Conservation (phyloP, 2,329 filamentous ascomycete genomes). For the Acephala macrosclerotiorum region DNA sequence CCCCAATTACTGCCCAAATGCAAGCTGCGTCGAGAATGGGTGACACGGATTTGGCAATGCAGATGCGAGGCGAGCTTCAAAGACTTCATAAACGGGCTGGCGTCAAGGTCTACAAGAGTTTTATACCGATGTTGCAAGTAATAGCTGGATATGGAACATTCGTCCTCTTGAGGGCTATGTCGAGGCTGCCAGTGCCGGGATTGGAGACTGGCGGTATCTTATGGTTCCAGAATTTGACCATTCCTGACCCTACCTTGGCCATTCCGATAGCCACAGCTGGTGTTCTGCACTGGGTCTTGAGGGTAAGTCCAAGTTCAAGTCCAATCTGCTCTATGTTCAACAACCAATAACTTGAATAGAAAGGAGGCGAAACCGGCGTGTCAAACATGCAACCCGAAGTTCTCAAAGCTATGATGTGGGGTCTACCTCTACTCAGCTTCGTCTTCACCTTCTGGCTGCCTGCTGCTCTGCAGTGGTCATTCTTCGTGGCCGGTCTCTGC, state of each 20-base stretch:
- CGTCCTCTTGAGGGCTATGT: slow-evolving; percentile 77
- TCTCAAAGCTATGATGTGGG: slow-evolving; percentile 51
- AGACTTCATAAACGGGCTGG: slow-evolving; percentile 62
- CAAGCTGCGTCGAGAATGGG: slow-evolving; percentile 46
- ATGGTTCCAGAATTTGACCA: slow-evolving; percentile 83
- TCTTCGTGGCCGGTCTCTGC: slow-evolving; percentile 53
- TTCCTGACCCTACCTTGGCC: slow-evolving; percentile 78
- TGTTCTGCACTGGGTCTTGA: slow-evolving; percentile 56
- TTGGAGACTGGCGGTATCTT: slow-evolving; percentile 73
- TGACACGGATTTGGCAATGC: slow-evolving; percentile 56
- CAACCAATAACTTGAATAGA: slow-evolving; percentile 39
- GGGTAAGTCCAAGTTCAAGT: slow-evolving; percentile 33
- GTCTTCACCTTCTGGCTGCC: slow-evolving; percentile 57
- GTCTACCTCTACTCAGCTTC: slow-evolving; percentile 60
- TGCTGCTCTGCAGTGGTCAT: slow-evolving; percentile 67
- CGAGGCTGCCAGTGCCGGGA: slow-evolving; percentile 79
- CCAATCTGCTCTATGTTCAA: neutral
- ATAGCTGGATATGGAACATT: slow-evolving; percentile 85
- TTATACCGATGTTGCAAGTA: slow-evolving; percentile 67
- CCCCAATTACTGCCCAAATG: slow-evolving; percentile 64
- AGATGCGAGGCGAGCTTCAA: slow-evolving; percentile 55
- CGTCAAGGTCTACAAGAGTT: slow-evolving; percentile 56
- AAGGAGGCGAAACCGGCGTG: slow-evolving; percentile 57
- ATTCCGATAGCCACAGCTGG: slow-evolving; percentile 72
- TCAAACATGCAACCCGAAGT: slow-evolving; percentile 43